Evolutionary conservation across 495 filamentous ascomycete genomes (phyloP).

Genomic region (Neurospora hispaniola): DNA sequence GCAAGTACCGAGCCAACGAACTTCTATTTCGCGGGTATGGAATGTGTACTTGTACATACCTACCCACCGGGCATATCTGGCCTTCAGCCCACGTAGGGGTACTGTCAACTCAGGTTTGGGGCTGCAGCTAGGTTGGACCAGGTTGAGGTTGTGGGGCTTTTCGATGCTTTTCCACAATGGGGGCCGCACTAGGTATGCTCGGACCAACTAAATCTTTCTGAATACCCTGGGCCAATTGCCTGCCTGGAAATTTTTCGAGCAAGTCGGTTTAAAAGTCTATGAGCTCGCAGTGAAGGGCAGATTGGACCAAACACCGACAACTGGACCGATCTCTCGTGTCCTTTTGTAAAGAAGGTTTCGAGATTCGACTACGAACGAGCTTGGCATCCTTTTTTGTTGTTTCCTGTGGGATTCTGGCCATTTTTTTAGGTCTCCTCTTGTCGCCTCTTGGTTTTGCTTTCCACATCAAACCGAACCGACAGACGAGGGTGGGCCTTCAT

Average conservation of each 20-base stretch:
- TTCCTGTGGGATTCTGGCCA: neutral
- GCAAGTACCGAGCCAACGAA: too few species aligned
- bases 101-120: neutral
- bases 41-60: too few species aligned
- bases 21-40: too few species aligned
- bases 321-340: neutral
- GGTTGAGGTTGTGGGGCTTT: neutral
- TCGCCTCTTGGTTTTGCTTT: neutral
- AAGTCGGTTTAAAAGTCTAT: neutral
- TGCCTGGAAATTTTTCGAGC: constrained; percentile 14
- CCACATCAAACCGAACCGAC: neutral
- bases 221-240: neutral
- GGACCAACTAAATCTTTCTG: neutral
- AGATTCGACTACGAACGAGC: neutral
- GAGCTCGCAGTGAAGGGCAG: neutral
- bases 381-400: neutral
- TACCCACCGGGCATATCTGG: neutral
- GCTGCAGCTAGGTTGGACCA: neutral
- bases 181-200: neutral
- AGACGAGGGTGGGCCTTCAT: neutral
- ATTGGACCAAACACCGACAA: neutral
- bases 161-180: neutral
- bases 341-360: neutral
- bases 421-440: neutral
- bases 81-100: neutral